These are phyloP conservation scores for Suhomyces sp. DNA, from an alignment of 805 yeast species.

Conservation along the genomic window DNA sequence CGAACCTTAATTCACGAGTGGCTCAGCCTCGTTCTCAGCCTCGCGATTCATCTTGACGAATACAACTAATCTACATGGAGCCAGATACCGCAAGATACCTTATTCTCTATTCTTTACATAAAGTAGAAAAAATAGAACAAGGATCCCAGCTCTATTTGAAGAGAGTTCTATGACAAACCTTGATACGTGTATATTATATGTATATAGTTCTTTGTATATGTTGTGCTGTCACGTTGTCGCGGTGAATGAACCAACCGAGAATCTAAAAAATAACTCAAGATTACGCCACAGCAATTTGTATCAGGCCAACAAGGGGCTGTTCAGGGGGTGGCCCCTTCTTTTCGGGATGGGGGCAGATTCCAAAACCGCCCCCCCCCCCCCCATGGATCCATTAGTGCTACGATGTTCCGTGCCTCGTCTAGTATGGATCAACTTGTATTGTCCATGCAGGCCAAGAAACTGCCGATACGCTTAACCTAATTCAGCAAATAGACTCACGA, in stretches of 20 bases:
- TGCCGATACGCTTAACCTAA: not conserved
- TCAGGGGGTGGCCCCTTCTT: not conserved
- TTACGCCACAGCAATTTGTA: not conserved
- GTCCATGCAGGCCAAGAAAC: not conserved
- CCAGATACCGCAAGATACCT: not conserved
- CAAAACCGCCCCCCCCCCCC: not conserved
- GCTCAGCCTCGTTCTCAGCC: not conserved
- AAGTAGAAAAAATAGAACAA: not conserved
- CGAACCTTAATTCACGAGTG: not conserved
- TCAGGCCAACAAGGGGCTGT: too few relatives aligned
- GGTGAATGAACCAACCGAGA: not conserved
- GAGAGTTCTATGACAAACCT: too few relatives aligned
- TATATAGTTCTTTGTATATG: too few relatives aligned
- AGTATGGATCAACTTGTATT: not conserved
- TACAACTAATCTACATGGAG: not conserved
- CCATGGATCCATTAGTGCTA: not conserved
- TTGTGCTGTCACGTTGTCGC: not conserved
- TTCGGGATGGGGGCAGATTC: not conserved
- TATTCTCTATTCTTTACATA: not conserved
- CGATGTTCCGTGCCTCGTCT: not conserved
- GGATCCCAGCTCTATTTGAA: not conserved
- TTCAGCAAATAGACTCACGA: not conserved
- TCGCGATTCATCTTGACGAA: not conserved
- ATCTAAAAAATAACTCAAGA: not conserved
- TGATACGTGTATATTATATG: too few relatives aligned